phyloP scores from a whole-genome alignment of 495 filamentous ascomycete genomes.

The Hyaloscypha finlandica region DNA sequence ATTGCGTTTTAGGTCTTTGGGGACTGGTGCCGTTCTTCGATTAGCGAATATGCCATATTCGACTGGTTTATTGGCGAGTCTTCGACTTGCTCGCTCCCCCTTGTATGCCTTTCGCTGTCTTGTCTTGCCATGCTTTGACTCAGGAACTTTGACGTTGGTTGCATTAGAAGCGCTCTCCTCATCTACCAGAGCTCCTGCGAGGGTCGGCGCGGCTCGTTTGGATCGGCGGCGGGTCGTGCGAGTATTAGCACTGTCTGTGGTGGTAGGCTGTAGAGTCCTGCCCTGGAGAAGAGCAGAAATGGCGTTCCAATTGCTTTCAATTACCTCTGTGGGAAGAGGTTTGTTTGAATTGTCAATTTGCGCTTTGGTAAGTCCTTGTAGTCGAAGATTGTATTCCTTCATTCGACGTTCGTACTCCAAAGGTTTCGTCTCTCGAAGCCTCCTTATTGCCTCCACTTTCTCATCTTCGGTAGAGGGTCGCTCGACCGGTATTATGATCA shows the following conservation, averaged over 20 bases:
- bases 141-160: neutral
- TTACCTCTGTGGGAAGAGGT: constrained; percentile 7
- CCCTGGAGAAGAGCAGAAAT: constrained; percentile 8
- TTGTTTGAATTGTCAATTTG: constrained; percentile 13
- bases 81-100: neutral
- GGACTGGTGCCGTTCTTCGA: too few relatives aligned
- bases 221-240: constrained; percentile 3
- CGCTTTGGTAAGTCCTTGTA: constrained; percentile 7
- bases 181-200: constrained; percentile 12
- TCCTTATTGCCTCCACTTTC: constrained; percentile 16
- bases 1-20: too few relatives aligned
- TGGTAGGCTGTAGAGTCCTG: constrained; percentile 5
- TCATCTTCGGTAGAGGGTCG: too few relatives aligned
- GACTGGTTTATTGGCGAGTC: too few relatives aligned
- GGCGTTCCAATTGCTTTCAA: neutral
- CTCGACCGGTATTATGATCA: too few relatives aligned
- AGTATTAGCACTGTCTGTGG: constrained; percentile 11
- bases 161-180: constrained; percentile 4
- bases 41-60: too few relatives aligned
- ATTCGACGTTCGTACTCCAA: constrained; percentile 15
- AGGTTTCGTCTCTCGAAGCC: constrained; percentile 10
- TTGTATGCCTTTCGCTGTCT: constrained; percentile 1
- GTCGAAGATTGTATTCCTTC: constrained; percentile 12
- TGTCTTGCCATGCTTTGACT: too few relatives aligned
- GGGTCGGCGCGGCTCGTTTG: constrained; percentile 8